Percentiles rank a stretch among this genome's conserved stretches.
Evolutionary conservation across 495 filamentous ascomycete species (phyloP).

Genomic region (Talaromyces adpressus): DNA sequence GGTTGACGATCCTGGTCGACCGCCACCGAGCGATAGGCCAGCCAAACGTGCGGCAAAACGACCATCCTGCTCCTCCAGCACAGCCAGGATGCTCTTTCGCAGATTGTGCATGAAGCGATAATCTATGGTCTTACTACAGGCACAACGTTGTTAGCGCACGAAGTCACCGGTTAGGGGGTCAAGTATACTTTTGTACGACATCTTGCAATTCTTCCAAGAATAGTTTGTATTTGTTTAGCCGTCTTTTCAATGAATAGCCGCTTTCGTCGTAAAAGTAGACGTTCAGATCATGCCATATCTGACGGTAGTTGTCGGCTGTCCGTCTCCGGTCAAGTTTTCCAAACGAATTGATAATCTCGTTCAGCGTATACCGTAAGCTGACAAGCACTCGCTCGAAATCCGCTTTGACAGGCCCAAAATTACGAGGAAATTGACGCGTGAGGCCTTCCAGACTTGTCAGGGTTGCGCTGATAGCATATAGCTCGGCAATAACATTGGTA

Average conservation of each 20-base stretch:
- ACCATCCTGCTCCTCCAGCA: constrained; percentile 32
- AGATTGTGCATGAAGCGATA: constrained; percentile 23
- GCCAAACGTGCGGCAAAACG: constrained; percentile 28
- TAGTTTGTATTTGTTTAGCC: constrained; percentile 46
- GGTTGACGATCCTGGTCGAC: constrained; percentile 21
- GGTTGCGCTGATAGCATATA: constrained; percentile 45
- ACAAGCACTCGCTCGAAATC: constrained; percentile 39
- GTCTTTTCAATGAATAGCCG: constrained; percentile 36
- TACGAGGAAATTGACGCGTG: constrained; percentile 24
- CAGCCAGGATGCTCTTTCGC: constrained; percentile 25
- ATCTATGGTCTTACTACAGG: constrained; percentile 24
- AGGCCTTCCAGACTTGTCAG: constrained; percentile 39
- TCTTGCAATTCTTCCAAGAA: constrained; percentile 44
- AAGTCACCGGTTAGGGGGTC: background rate
- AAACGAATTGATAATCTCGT: constrained; percentile 46
- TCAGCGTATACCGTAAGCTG: constrained; percentile 46
- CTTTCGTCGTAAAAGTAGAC: constrained; percentile 45
- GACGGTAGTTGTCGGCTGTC: constrained; percentile 33
- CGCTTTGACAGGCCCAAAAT: constrained; percentile 24
- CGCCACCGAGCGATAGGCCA: constrained; percentile 27
- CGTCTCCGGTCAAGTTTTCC: constrained; percentile 31
- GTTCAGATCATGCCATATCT: constrained; percentile 46
- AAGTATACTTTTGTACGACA: constrained; percentile 38
- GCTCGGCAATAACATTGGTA: constrained; percentile 44
- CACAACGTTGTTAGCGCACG: constrained; percentile 4